Conservation (phyloP, 257 asterid genomes). For the Linaria vulgaris region DNA sequence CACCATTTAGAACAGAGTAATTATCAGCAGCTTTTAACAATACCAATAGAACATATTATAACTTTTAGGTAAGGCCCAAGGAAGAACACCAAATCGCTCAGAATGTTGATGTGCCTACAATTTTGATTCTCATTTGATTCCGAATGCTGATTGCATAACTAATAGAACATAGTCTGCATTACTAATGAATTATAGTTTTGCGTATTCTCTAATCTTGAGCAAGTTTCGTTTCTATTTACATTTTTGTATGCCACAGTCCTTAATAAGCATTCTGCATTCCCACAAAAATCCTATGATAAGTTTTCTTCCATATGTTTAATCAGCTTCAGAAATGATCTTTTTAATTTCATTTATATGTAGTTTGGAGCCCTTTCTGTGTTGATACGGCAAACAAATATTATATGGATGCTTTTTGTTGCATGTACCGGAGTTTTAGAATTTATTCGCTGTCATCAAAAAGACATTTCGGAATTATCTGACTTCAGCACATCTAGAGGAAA, state of each 20-base stretch:
- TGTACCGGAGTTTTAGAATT: constrained; percentile 70
- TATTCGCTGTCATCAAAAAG: constrained; percentile 39
- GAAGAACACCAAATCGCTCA: too few species aligned
- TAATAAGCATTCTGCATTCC: not conserved
- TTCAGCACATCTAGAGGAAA: constrained; percentile 38
- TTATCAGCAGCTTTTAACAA: too few species aligned
- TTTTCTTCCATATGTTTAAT: constrained; percentile 9
- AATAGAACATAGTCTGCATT: too few species aligned
- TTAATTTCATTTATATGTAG: constrained; percentile 42
- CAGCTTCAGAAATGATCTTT: constrained; percentile 18
- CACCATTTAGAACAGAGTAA: too few species aligned
- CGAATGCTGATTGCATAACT: too few species aligned
- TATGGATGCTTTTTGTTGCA: constrained; percentile 84
- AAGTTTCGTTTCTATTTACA: not conserved
- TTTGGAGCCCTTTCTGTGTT: constrained; percentile 76
- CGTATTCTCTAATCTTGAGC: not conserved
- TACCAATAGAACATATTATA: too few species aligned
- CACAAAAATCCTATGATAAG: not conserved
- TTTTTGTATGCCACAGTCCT: not conserved
- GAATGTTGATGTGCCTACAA: too few species aligned
- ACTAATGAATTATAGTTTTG: not conserved
- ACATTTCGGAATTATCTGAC: constrained; percentile 33
- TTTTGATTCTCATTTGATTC: not conserved
- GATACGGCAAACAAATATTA: constrained; percentile 87
- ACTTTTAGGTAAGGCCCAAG: too few species aligned